A percentile compares a stretch with the other conserved stretches of the same genome.
These are phyloP conservation scores for Oryza glaberrima DNA, from an alignment of 176 grass and related monocot genomes.

Conservation along the genomic window DNA sequence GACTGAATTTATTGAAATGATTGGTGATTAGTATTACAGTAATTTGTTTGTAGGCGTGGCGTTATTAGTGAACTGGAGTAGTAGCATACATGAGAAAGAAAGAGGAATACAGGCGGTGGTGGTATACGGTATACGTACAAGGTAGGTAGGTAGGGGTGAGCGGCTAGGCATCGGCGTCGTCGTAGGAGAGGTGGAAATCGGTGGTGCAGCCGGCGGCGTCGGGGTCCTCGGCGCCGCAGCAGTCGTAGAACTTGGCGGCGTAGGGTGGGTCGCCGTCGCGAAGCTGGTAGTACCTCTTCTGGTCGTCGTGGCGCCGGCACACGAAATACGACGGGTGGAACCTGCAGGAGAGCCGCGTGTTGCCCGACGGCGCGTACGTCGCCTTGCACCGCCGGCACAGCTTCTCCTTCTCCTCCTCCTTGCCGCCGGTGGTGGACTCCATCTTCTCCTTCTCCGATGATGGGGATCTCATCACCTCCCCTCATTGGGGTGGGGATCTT, in stretches of 20 bases:
- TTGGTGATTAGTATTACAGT: no score
- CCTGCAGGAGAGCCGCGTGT: slow-evolving; percentile 62
- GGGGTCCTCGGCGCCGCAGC: slow-evolving; percentile 88
- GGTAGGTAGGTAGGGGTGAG: no score
- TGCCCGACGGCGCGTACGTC: slow-evolving; percentile 50
- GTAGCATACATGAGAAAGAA: no score
- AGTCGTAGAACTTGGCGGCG: slow-evolving; percentile 86
- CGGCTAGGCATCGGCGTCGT: slow-evolving; percentile 33
- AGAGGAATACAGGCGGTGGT: not conserved
- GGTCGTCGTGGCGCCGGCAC: slow-evolving; percentile 90
- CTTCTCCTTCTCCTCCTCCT: slow-evolving; percentile 31
- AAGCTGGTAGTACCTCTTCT: slow-evolving; percentile 94
- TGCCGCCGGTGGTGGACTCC: not conserved
- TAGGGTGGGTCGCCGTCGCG: slow-evolving; percentile 75
- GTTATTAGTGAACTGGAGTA: no score
- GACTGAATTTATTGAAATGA: no score
- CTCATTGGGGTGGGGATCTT: no score
- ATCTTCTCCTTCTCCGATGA: not conserved
- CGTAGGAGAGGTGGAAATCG: slow-evolving; percentile 74
- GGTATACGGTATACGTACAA: no score
- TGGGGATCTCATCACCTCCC: no score
- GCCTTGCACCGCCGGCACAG: slow-evolving; percentile 69
- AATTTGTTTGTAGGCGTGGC: no score
- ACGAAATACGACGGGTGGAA: slow-evolving; percentile 89
- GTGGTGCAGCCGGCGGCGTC: slow-evolving; percentile 68